Percentiles rank a stretch among this genome's conserved stretches.
Conservation (phyloP, 169 alveolate genomes). For the Perkinsus chesapeaki region DNA sequence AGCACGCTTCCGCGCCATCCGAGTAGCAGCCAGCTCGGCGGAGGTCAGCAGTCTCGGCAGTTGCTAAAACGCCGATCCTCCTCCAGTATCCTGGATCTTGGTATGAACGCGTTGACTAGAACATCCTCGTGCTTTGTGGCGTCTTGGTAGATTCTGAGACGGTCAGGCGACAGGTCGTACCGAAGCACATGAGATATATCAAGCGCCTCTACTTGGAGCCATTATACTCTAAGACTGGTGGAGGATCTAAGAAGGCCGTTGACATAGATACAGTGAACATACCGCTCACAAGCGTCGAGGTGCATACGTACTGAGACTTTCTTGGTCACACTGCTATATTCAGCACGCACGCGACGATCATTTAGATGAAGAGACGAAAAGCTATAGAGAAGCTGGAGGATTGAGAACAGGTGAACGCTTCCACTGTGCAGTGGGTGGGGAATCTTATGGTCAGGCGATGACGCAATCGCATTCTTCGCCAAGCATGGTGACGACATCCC, state of each 20-base stretch:
- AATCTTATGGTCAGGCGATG: constrained; percentile 43
- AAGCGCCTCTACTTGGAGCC: neutral
- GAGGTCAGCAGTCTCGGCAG: neutral
- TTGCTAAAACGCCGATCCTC: neutral
- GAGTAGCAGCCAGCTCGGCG: neutral
- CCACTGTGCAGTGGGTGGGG: neutral
- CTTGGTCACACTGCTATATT: neutral
- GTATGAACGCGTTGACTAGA: neutral
- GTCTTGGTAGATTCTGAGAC: neutral
- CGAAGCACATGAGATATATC: neutral
- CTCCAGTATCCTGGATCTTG: neutral
- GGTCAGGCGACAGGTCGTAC: neutral
- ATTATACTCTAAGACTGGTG: neutral
- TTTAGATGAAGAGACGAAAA: neutral
- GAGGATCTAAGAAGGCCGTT: neutral
- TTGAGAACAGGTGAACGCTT: neutral
- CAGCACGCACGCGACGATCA: neutral
- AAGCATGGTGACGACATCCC: constrained; percentile 71
- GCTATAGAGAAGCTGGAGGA: neutral
- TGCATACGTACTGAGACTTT: neutral
- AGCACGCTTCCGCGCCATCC: neutral
- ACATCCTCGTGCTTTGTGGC: neutral
- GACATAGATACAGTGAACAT: neutral
- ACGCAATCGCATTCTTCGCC: constrained; percentile 76
- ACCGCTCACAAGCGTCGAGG: neutral